Base-by-base conservation (phyloP, 179 eudicot species). In the Spergularia azorica region DNA sequence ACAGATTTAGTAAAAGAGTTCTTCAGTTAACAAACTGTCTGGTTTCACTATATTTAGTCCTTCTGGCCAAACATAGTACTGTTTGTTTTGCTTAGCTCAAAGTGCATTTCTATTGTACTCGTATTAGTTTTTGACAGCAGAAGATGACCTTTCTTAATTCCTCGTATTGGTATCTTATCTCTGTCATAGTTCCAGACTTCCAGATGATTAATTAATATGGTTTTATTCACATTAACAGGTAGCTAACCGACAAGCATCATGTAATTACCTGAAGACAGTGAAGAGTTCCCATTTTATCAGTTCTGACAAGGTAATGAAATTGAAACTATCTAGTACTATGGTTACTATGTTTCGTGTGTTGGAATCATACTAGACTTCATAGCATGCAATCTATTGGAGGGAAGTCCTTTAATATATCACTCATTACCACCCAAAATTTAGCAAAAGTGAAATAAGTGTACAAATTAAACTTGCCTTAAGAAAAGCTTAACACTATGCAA, bases 261-360 rank as follows among this genome's bases (percentile, higher is more conserved):
- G 80, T 67, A 83, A 72, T 71, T 95, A 95, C 71, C 84, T 95
- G 65, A 83, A 88, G 82, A 79, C 71, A 21, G 98, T 92, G 65
- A 95, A 91, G 83, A 82, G 89, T 73, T 87, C 97, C 14, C 87
- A 88, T 75, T 95, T 95, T 76, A 86, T 91, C 74, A 89, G 92
- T 72, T 95, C 98, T 8, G 96, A 91, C 79, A 91, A 92, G 97
- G 98, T 95, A 89, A 17, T 65, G 26, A 60, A 26, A 73, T 67
- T 50, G 56, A 71, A 51, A 20, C 57, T 39, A 51, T 70, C 54
- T 26, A 26, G 32, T 26, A 26, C 41, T 39, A n/a, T 66, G 7
- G 21, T 67, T 67, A 61, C 51, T 41, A 46, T 60, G 38, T 43
- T 48, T 48, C 32, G 32, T 52, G 36, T 48, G 57, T 17, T 50